Evolutionary conservation across 257 asterid species (phyloP).

Genomic region (Solanum virginianum): DNA sequence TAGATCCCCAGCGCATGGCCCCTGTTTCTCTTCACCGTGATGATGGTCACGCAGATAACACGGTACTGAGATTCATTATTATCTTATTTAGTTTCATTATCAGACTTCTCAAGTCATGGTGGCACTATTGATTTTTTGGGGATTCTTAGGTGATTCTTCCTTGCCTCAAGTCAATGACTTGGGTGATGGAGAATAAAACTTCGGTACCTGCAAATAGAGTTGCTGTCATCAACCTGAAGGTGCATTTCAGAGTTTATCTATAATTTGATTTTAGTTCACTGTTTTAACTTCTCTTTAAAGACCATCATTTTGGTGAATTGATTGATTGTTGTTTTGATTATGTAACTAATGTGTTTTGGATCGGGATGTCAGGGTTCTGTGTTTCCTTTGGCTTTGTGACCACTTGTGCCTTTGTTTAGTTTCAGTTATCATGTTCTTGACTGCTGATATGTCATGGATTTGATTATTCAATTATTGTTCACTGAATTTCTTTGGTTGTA

Average conservation of each 20-base stretch:
- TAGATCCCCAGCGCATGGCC: slow-evolving; percentile 34
- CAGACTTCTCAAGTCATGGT: not conserved
- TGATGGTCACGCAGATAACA: slow-evolving; percentile 42
- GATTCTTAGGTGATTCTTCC: slow-evolving; percentile 53
- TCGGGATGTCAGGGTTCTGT: not conserved
- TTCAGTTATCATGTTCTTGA: not conserved
- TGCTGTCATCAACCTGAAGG: slow-evolving; percentile 87
- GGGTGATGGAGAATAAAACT: slow-evolving; percentile 86
- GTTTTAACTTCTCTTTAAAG: not conserved
- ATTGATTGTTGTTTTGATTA: not conserved
- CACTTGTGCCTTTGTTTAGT: not conserved
- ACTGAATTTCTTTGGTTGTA: slow-evolving; percentile 13
- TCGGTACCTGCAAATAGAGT: slow-evolving; percentile 49
- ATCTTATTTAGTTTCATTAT: not conserved
- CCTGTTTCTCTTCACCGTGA: slow-evolving; percentile 48
- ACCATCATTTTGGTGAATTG: not conserved
- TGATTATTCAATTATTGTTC: not conserved
- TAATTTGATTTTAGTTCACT: not conserved
- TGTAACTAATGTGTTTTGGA: not conserved
- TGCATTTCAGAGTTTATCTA: slow-evolving; percentile 10
- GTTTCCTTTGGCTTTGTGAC: not conserved
- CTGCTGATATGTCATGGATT: not conserved
- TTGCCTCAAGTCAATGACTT: slow-evolving; percentile 88
- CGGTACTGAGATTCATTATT: slow-evolving; percentile 27
- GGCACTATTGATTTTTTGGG: slow-evolving; percentile 1